Evolutionary conservation across 2,329 filamentous ascomycete species (phyloP), one percentile per base, ranked within the genome.

Genomic region (Emergomyces orientalis): DNA sequence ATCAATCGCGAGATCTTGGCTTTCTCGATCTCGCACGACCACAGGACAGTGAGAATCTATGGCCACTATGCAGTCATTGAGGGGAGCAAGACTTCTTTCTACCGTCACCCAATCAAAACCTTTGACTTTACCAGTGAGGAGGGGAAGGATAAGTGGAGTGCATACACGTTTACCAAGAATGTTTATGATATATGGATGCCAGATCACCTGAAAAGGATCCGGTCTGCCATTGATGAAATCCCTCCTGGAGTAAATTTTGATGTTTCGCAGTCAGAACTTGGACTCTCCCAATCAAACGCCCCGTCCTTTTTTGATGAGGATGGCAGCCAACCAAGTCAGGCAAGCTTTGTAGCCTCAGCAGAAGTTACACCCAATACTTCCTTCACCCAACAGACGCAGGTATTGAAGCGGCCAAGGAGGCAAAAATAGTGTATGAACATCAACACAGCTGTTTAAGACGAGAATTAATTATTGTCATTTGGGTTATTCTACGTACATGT

Each of bases 131-230:
- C 70, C 0, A 66, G 5, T 34, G 60, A 70, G 0, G 69, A 74
- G 22, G 71, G 73, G 1, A 73, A 65, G 63, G 72, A 77, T 0
- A 76, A 70, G 63, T 77, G 73, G 75, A 73, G 68, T 1, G 65
- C 71, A 13, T 76, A 77, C 67, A 71, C 67, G 14, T 76, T 77
- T 62, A 71, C 68, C 1, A 74, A 68, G 63, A 77, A 71, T 56
- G 65, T 78, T 45, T 78, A 77, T 63, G 65, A 74, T 45, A 65
- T 34, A 3, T 78, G 72, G 74, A 69, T 73, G 70, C 74, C 71
- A 5, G 60, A 61, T 57, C 73, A 77, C 65, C 71, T 77, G 14
- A 67, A 72, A 65, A 72, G 69, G 54, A 72, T 79, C 57, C 72
- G 70, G 63, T 77, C 74, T 7, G 75, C 70, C 49, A 72, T 78